A percentile compares a stretch with the other conserved stretches of the same genome.
These are phyloP conservation scores for Neoarthrinium moseri DNA, from an alignment of 2,329 filamentous ascomycete species.

Conservation along the genomic window DNA sequence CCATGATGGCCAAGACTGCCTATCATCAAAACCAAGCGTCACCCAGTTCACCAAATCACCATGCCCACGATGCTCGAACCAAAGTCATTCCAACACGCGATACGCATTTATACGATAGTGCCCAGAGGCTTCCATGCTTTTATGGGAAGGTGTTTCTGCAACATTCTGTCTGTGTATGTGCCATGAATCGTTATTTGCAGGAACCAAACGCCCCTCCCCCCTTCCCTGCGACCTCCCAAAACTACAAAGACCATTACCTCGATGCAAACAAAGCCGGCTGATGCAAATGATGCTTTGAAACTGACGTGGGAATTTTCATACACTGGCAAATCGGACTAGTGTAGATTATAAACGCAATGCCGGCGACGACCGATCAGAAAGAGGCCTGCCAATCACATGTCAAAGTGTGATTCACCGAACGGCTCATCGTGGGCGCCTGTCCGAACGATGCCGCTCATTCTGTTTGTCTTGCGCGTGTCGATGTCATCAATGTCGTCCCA, in stretches of 20 bases:
- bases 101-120: neutral
- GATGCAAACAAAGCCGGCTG: slow-evolving; percentile 32
- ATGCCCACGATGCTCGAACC: no score
- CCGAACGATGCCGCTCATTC: slow-evolving; percentile 64
- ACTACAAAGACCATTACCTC: slow-evolving; percentile 18
- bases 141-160: slow-evolving; percentile 4
- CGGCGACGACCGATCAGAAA: neutral
- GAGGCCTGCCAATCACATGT: slow-evolving; percentile 46
- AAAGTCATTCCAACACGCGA: neutral
- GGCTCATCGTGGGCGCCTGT: slow-evolving; percentile 59
- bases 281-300: slow-evolving; percentile 27
- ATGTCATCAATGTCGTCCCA: slow-evolving; percentile 60
- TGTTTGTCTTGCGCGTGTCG: slow-evolving; percentile 50
- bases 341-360: slow-evolving; percentile 1
- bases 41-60: no score
- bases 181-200: slow-evolving; percentile 28
- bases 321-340: no score
- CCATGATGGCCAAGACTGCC: no score
- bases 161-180: slow-evolving; percentile 22
- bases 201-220: slow-evolving; percentile 26
- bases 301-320: slow-evolving; percentile 5
- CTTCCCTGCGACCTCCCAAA: slow-evolving; percentile 19
- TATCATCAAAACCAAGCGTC: no score
- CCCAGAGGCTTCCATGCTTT: slow-evolving; percentile 2
- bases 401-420: slow-evolving; percentile 62